These are phyloP conservation scores for Aquilaria malaccensis DNA, from an alignment of 345 rosid genomes.

Conservation along the genomic window DNA sequence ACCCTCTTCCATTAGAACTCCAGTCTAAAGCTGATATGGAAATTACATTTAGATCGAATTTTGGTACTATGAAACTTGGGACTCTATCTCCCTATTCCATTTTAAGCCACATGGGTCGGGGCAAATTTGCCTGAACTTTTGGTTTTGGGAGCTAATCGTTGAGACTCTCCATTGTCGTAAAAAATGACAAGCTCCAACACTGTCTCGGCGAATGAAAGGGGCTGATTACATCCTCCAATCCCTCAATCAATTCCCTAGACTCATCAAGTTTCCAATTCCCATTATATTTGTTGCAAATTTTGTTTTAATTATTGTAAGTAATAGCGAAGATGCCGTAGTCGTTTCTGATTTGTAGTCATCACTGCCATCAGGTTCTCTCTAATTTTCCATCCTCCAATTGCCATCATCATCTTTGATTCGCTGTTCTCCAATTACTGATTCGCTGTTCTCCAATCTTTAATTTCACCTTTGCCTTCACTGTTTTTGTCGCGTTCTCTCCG, in stretches of 20 bases:
- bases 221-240: slow-evolving; percentile 58
- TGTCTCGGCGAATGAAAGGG: slow-evolving; percentile 23
- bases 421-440: too few relatives aligned
- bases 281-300: slow-evolving; percentile 14
- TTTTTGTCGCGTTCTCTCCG: too few relatives aligned
- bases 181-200: too few relatives aligned
- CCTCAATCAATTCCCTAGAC: slow-evolving; percentile 66
- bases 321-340: slow-evolving; percentile 13
- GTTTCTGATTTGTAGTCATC: background rate
- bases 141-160: background rate
- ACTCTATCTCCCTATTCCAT: slow-evolving; percentile 27
- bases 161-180: too few relatives aligned
- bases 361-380: too few relatives aligned
- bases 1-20: slow-evolving; percentile 2
- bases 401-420: too few relatives aligned
- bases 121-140: slow-evolving; percentile 28
- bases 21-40: slow-evolving; percentile 51
- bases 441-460: too few relatives aligned
- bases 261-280: slow-evolving; percentile 3
- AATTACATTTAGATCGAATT: slow-evolving; percentile 58
- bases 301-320: background rate
- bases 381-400: too few relatives aligned
- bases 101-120: slow-evolving; percentile 46
- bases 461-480: too few relatives aligned
- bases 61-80: slow-evolving; percentile 7